phyloP scores from a whole-genome alignment of 73 alveolate genomes.

The Paramecium octaurelia region DNA sequence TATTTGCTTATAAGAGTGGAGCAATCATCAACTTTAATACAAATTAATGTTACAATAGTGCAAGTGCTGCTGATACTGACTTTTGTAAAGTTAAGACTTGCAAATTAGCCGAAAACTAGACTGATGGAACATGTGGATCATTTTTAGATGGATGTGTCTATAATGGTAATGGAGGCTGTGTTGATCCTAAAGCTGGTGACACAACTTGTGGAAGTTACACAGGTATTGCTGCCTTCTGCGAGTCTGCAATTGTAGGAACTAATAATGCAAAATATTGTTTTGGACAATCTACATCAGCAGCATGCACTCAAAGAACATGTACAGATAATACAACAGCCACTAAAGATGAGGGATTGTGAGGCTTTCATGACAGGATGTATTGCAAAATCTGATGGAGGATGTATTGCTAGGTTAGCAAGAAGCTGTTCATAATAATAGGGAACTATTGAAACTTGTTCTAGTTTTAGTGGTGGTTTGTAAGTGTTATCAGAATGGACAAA shows the following conservation, averaged over 20 bases:
- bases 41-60: not conserved
- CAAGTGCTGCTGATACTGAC: not conserved
- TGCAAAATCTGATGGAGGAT: not conserved
- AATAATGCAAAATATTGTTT: not conserved
- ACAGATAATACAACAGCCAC: not conserved
- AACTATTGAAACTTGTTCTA: not conserved
- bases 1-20: not conserved
- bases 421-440: not conserved
- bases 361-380: not conserved
- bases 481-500: not conserved
- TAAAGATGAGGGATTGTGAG: not conserved
- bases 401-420: not conserved
- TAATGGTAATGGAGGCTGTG: constrained; percentile 3
- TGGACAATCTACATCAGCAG: not conserved
- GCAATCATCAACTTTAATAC: not conserved
- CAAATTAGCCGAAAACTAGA: not conserved
- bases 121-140: not conserved
- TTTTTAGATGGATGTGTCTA: not conserved
- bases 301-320: not conserved
- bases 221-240: not conserved
- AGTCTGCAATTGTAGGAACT: not conserved
- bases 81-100: not conserved
- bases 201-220: not conserved
- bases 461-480: not conserved
- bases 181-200: not conserved